Evolutionary conservation across 192 early-diverging fungal species (phyloP), one percentile per base, ranked within the genome.

Genomic region (Funneliformis geosporum): DNA sequence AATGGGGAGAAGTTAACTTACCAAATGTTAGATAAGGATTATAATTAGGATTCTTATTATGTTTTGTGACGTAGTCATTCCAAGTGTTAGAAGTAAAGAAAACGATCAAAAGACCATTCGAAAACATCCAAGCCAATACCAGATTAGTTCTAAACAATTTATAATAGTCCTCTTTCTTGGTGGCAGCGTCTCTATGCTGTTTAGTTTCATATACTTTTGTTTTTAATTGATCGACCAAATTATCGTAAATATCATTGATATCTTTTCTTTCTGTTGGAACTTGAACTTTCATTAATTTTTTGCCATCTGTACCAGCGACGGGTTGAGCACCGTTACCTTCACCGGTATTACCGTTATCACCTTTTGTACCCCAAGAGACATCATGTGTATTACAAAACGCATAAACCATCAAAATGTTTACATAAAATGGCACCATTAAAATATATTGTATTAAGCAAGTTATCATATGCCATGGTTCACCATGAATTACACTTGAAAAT

Each of bases 341-440:
- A 40, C 79, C 82, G 12, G 83, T 70, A 25, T 82, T 74, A 61
- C 80, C 86, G 75, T 95, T 95, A 85, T 94, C 94, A 80, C 95
- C 94, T 87, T 97, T 97, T 55, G 95, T 97, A 71, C 95, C 96
- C 96, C 95, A 97, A 1, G 94, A 93, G 72, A 97, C 94, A 81
- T 97, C 96, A 88, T 97, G 95, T 0, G 95, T 92, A 89, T 97
- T 97, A 80, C 93, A 95, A 87, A 96, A 97, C 2, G 96, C 94
- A 66, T 96, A 97, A 38, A 97, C 93, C 91, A 92, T 95, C 55
- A 98, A 85, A 82, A 98, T 96, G 87, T 97, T 98, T 79, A 94
- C 87, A 73, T 93, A 98, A 59, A 92, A 91, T 40, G 96, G 96
- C 81, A 96, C 84, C 74, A 95, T 89, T 79, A 96, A 83, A 81